phyloP scores from a whole-genome alignment of 306 rosid species.

The Pyrus communis region DNA sequence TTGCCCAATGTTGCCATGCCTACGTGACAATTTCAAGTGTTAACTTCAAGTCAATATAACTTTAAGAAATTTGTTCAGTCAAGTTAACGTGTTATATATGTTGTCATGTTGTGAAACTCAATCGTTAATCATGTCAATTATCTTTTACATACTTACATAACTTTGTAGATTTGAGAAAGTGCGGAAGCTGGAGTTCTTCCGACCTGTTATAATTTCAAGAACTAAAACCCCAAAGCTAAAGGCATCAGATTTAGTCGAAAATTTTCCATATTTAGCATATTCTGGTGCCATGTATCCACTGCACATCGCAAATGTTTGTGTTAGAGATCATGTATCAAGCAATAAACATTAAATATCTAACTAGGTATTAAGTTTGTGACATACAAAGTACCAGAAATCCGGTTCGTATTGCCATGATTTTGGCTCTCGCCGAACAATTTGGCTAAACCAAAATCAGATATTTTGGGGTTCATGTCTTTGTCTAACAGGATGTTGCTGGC shows the following conservation, averaged over 20 bases:
- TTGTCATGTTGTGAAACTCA: neutral
- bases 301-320: neutral
- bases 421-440: conserved; percentile 21
- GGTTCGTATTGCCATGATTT: conserved; percentile 27
- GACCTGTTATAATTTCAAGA: conserved; percentile 20
- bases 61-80: neutral
- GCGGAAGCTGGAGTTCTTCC: conserved; percentile 12
- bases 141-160: conserved; percentile 4
- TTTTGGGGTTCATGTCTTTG: conserved; percentile 28
- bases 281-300: conserved; percentile 27
- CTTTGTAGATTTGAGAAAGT: conserved; percentile 16
- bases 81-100: neutral
- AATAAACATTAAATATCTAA: neutral
- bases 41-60: neutral
- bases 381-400: conserved; percentile 27
- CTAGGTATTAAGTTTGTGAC: neutral
- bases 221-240: conserved; percentile 20
- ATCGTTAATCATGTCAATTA: neutral
- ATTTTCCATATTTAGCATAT: conserved; percentile 12
- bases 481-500: conserved; percentile 24
- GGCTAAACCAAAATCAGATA: conserved; percentile 27
- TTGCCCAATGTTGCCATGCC: conserved; percentile 27
- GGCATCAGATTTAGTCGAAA: conserved; percentile 18
- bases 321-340: neutral
- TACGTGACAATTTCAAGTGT: neutral